phyloP scores from a whole-genome alignment of 768 basidiomycete species.

The Mycena indigotica region DNA sequence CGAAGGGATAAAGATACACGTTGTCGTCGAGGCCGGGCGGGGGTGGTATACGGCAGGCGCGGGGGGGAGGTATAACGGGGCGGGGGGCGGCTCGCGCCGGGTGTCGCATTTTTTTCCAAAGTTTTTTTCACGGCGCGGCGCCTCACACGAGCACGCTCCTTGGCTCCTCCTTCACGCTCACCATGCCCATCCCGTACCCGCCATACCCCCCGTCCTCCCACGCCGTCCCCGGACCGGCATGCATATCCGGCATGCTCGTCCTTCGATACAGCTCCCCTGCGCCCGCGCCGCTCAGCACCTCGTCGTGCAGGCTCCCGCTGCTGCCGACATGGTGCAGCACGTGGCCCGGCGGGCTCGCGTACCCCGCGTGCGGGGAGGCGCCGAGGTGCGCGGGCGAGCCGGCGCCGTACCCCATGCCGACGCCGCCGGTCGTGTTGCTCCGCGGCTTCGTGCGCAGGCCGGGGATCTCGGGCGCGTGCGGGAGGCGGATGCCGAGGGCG shows the following conservation, averaged over 20 bases:
- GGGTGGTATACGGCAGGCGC: background rate
- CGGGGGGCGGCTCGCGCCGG: background rate
- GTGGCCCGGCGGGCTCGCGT: too few species aligned
- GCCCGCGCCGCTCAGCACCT: background rate
- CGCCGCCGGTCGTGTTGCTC: conserved; percentile 20
- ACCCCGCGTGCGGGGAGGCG: too few species aligned
- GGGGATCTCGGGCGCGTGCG: conserved; percentile 73
- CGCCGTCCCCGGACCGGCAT: background rate
- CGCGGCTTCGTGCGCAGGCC: conserved; percentile 33
- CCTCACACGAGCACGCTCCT: conserved; percentile 9
- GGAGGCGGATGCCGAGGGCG: conserved; percentile 64
- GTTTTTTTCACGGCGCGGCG: too few species aligned
- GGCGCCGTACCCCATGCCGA: background rate
- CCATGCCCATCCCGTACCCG: background rate
- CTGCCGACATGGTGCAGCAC: conserved; percentile 1
- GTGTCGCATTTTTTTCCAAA: background rate
- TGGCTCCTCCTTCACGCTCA: conserved; percentile 24
- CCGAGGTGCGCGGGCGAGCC: background rate
- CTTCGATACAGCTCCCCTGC: conserved; percentile 11
- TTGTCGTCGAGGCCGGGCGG: background rate
- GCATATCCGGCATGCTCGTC: conserved; percentile 11
- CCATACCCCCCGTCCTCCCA: background rate
- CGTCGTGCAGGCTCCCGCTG: conserved; percentile 9
- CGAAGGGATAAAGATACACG: background rate
- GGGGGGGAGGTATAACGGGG: background rate